Base-by-base conservation (phyloP, 495 filamentous ascomycete genomes). In the Penicilliopsis zonata region DNA sequence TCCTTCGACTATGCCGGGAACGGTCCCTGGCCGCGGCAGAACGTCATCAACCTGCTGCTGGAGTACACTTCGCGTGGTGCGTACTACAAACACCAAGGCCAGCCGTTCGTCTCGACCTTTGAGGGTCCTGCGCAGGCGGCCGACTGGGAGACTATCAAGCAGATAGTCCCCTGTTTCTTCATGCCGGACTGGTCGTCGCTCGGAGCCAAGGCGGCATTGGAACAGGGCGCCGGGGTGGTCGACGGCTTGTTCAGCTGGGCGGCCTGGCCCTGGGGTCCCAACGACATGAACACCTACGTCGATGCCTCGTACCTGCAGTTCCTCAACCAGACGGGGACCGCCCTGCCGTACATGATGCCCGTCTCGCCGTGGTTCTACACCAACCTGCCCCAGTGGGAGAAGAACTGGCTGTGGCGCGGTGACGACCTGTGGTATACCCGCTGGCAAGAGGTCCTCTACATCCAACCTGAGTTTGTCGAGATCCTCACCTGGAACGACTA, bases 331-430 rank as follows among this genome's bases (percentile, higher is more conserved):
- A 50, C 58, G 0, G 84, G 74, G 53, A 57, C 41, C 4, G 66
- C 62, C 1, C 80, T 81, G 50, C 60, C 72, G 4, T 86, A 76
- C 54, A 85, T 86, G 80, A 84, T 84, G 80, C 70, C 72, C 12
- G 73, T 82, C 9, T 77, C 77, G n/a, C 81, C 81, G 1, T 84
- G 77, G 72, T 85, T 86, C 50, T 87, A 79, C 41, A 67, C 63
- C 46, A 77, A 80, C 32, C 58, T 85, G 13, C 75, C 80, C 0
- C 65, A 69, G 23, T 81, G 69, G 48, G 57, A 59, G 37, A 86
- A 86, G 47, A 81, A 83, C 41, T 86, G 80, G 80, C 65, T 81
- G 17, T 82, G 72, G 49, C 69, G 70, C 1, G 72, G 75, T 22
- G 81, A 84, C 37, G 67, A 72, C 19, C 57, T 85, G 3, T 87